phyloP scores from a whole-genome alignment of 1,284 basidiomycete genomes.

The Tetrapyrgos nigripes region DNA sequence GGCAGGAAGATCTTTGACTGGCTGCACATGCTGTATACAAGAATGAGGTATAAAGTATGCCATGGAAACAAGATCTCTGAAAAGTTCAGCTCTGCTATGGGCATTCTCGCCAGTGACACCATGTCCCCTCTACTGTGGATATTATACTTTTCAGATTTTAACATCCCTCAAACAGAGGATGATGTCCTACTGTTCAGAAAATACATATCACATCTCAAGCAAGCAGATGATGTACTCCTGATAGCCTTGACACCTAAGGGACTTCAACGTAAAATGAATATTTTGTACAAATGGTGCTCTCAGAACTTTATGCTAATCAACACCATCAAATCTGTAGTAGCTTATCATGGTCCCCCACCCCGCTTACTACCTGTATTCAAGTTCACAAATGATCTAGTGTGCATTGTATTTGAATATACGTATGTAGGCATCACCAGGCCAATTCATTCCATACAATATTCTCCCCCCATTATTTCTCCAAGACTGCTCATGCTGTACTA shows the following conservation, averaged over 20 bases:
- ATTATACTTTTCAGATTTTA: slow-evolving; percentile 13
- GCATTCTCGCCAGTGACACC: slow-evolving; percentile 12
- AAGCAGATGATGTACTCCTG: slow-evolving; percentile 8
- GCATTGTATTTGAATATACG: neutral
- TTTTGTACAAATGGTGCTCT: slow-evolving; percentile 1
- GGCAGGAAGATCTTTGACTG: slow-evolving; percentile 4
- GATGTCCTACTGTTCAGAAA: neutral
- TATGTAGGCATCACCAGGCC: slow-evolving; percentile 1
- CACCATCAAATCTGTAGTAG: slow-evolving; percentile 3
- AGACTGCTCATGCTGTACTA: no score
- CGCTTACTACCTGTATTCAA: neutral
- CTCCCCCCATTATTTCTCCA: neutral
- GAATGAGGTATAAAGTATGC: neutral
- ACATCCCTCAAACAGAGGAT: neutral
- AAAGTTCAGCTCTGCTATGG: slow-evolving; percentile 1
- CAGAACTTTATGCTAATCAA: neutral
- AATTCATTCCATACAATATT: no score
- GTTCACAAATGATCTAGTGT: neutral
- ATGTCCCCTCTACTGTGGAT: slow-evolving; percentile 14
- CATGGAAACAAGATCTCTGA: slow-evolving; percentile 3
- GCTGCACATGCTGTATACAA: neutral
- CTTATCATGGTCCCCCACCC: neutral
- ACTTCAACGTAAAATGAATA: slow-evolving; percentile 11
- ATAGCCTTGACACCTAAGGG: slow-evolving; percentile 2
- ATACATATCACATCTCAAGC: slow-evolving; percentile 7